Evolutionary conservation across 2,329 filamentous ascomycete genomes (phyloP).

Genomic region (Xylariales sp.): DNA sequence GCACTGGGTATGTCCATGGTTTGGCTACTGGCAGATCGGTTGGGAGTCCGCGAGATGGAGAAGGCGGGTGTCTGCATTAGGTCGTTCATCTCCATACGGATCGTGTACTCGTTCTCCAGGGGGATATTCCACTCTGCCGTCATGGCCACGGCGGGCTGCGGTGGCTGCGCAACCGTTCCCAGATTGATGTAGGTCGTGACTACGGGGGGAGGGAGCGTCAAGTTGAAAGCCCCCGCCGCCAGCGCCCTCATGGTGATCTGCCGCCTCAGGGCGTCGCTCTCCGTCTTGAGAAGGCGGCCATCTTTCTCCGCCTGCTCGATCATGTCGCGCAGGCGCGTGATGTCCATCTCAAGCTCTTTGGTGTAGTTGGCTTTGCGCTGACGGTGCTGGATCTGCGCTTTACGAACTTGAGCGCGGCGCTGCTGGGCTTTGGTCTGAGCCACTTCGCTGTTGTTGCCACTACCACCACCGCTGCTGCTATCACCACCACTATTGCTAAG

Average conservation of each 20-base stretch:
- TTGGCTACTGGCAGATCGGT: slow-evolving; percentile 7
- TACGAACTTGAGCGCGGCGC: slow-evolving; percentile 47
- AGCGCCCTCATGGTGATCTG: slow-evolving; percentile 23
- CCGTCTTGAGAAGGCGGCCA: slow-evolving; percentile 25
- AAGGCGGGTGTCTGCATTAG: slow-evolving; percentile 37
- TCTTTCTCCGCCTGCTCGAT: slow-evolving; percentile 39
- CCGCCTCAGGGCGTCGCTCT: slow-evolving; percentile 40
- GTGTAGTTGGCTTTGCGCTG: slow-evolving; percentile 53
- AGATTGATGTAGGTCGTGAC: not conserved
- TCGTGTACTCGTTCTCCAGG: slow-evolving; percentile 15
- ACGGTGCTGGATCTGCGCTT: slow-evolving; percentile 51
- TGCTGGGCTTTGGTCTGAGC: slow-evolving; percentile 36
- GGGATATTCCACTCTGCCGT: not conserved
- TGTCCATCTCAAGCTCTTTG: slow-evolving; percentile 48
- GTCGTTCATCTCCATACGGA: slow-evolving; percentile 36
- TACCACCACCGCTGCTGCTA: slow-evolving; percentile 6
- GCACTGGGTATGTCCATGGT: not conserved
- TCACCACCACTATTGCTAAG: slow-evolving; percentile 3
- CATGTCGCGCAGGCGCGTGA: slow-evolving; percentile 40
- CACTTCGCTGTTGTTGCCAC: slow-evolving; percentile 1
- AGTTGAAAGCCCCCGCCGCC: slow-evolving; percentile 3
- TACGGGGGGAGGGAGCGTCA: not conserved
- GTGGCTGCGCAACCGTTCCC: not conserved
- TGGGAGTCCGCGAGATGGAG: slow-evolving; percentile 27
- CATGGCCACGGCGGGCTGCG: not conserved